These are phyloP conservation scores for Fusarium paranaense DNA, from an alignment of 2,329 filamentous ascomycete genomes.

Conservation along the genomic window DNA sequence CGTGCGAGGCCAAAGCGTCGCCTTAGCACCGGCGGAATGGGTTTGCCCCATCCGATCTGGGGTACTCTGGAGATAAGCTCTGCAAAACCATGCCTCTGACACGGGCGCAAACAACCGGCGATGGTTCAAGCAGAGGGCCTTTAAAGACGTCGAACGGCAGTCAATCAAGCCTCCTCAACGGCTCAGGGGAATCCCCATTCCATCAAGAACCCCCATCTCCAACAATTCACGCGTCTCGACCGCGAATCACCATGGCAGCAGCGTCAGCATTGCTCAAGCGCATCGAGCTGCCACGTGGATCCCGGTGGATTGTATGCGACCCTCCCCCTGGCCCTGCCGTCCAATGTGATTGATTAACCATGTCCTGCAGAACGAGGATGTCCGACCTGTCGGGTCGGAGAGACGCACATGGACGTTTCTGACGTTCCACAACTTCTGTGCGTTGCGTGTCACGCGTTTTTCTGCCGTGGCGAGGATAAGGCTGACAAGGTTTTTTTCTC, in stretches of 20 bases:
- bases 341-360: slow-evolving; percentile 8
- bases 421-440: slow-evolving; percentile 60
- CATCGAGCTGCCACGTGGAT: slow-evolving; percentile 47
- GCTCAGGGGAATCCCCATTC: background rate
- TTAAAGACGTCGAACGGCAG: background rate
- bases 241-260: slow-evolving; percentile 34
- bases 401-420: slow-evolving; percentile 57
- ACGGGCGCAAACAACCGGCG: background rate
- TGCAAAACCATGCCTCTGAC: background rate
- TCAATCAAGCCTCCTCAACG: background rate
- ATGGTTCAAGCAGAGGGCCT: background rate
- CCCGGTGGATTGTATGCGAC: slow-evolving; percentile 48
- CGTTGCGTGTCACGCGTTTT: slow-evolving; percentile 6
- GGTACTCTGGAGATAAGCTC: slow-evolving; percentile 2
- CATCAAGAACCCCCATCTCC: background rate
- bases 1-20: background rate
- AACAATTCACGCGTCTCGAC: slow-evolving; percentile 1
- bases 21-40: background rate
- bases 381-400: slow-evolving; percentile 58
- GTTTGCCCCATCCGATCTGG: background rate
- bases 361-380: slow-evolving; percentile 58
- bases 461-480: background rate
- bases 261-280: slow-evolving; percentile 40
- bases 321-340: background rate
- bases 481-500: background rate